phyloP scores from a whole-genome alignment of 805 yeast species.

The Kazachstania kunashirensis region DNA sequence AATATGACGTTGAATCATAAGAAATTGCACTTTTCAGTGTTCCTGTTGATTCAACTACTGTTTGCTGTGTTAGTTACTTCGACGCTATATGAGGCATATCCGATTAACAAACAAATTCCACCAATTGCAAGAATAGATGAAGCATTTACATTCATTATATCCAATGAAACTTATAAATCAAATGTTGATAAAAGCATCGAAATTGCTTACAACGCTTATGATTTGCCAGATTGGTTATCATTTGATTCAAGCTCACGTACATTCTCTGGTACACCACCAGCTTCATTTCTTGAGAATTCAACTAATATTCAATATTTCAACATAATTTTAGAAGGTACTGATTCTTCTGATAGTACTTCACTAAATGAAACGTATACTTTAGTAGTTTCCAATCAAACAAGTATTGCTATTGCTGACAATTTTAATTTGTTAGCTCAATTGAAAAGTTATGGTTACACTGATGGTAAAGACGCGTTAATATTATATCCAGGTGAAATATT shows the following conservation, averaged over 20 bases:
- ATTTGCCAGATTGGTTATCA: conserved; percentile 68
- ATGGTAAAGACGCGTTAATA: conserved; percentile 67
- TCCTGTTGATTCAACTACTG: background rate
- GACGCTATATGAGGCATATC: conserved; percentile 27
- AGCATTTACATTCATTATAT: conserved; percentile 53
- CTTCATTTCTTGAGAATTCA: conserved; percentile 13
- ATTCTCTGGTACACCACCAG: conserved; percentile 58
- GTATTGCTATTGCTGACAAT: conserved; percentile 35
- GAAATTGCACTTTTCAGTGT: background rate
- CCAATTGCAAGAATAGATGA: conserved; percentile 70
- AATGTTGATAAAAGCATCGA: conserved; percentile 31
- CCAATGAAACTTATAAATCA: conserved; percentile 57
- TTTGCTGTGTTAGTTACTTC: background rate
- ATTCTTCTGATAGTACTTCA: conserved; percentile 39
- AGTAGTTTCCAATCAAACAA: conserved; percentile 48
- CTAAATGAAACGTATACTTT: conserved; percentile 45
- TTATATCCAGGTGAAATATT: conserved; percentile 62
- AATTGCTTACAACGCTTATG: conserved; percentile 46
- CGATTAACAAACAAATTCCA: conserved; percentile 61
- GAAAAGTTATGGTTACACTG: conserved; percentile 57
- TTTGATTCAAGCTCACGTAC: conserved; percentile 56
- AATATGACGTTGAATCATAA: background rate
- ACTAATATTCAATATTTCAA: conserved; percentile 36
- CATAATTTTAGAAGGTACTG: conserved; percentile 56
- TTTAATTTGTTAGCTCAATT: conserved; percentile 39